Base-by-base conservation (phyloP, 305 asterid genomes). In the Andrographis paniculata region DNA sequence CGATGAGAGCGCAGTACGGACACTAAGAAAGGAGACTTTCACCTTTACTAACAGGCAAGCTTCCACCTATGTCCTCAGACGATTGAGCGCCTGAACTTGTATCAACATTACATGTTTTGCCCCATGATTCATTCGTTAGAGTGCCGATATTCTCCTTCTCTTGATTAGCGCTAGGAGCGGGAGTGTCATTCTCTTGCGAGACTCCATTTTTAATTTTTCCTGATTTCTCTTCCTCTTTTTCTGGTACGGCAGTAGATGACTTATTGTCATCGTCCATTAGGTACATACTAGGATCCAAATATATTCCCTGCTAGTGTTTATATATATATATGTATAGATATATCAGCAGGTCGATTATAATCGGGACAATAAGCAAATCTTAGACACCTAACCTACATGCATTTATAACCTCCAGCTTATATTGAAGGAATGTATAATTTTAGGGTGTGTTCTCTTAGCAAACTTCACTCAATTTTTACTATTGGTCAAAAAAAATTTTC, bases 261-360 rank as follows among this genome's bases (percentile, higher is more conserved):
- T 87, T 80, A 61, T 71, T 83, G 59, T 79, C 96, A 52, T 83
- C 96, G 62, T 91, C 91, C 95, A 91, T 87, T 48, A 87, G 69
- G 67, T 91, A 91, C 50, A 91, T 91, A 70, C 94, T 91, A 21
- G 96, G 99, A 74, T 83, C 96, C 82, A 91, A 74, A 78, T 91
- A 96, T 71, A 81, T 87, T 50, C 94, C 99, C 96, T 91, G 93
- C 45, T 64, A 56, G 62, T 51, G 38, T 49, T 38, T 37, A 36
- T 5, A 33, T 5, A 33, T 2, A 33, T 7, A 6, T 7, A 27
- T 10, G 10, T 10, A 6, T 27, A 27, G 10, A n/a, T n/a, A n/a
- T n/a, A n/a, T n/a, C n/a, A n/a, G n/a, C n/a, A n/a, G n/a, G n/a
- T n/a, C n/a, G n/a, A n/a, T n/a, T n/a, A n/a, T n/a, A n/a, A n/a